Base-by-base conservation (phyloP, 805 yeast genomes). In the Grigorovia transvaalensis region DNA sequence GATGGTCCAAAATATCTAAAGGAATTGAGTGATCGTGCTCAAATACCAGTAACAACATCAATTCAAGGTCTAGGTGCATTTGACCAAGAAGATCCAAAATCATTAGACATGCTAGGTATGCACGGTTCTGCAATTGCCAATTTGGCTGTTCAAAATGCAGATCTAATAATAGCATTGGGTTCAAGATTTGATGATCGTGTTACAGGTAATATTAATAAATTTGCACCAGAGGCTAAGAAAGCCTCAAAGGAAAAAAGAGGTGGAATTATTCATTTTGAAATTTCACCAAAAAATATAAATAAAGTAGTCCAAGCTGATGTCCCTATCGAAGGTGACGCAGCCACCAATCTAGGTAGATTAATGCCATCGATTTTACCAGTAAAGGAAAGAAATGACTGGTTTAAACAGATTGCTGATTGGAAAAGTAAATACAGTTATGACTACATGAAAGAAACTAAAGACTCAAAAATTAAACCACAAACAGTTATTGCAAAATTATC, bases 171-270 rank as follows among this genome's bases (percentile, higher is more conserved):
- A 56, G 98, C 98, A 17, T 76, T 93, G 45, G 99, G 99, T 67
- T 96, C 98, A 41, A 81, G 99, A 69, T 93, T 93, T 64, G 99
- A 93, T 72, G 99, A 93, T 74, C 90, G 99, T 76, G 99, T 93
- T 61, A 93, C 99, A 45, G 84, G 93, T 64, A 80, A 80, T 63
- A 75, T 93, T 51, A 58, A 85, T 55, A 85, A 85, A 68, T 93
- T 93, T 69, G 99, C 98, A 46, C 99, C 99, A 53, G 87, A 73
- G 53, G 98, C 98, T 53, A 85, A 82, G 62, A 75, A 80, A 54
- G 99, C 99, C 38, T 96, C 96, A 51, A 72, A 74, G 52, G 90
- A 88, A 71, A 79, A 80, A 47, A 81, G 90, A 65, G 99, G 99
- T 68, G 99, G 99, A 73, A 91, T 93, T 57, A 75, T 93, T 56